These are phyloP conservation scores for Anethum foeniculum DNA, from an alignment of 140 eudicot genomes.

Conservation along the genomic window DNA sequence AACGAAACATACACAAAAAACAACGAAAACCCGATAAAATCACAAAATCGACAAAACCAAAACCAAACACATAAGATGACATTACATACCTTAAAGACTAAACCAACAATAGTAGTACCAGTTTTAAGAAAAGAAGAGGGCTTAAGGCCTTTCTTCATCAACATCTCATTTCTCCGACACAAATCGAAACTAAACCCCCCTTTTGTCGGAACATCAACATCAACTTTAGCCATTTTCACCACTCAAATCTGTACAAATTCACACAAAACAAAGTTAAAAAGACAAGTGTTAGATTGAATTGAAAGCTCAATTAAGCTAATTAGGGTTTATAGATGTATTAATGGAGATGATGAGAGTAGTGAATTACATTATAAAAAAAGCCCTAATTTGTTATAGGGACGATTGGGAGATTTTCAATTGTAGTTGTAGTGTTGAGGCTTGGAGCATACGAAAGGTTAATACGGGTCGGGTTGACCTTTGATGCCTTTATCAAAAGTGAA, in stretches of 20 bases:
- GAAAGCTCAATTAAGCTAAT: neutral
- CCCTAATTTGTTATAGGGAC: neutral
- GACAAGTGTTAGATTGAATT: neutral
- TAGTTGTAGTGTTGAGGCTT: neutral
- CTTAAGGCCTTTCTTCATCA: slow-evolving; percentile 49
- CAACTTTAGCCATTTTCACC: slow-evolving; percentile 27
- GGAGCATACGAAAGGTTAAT: neutral
- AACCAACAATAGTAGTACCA: slow-evolving; percentile 73
- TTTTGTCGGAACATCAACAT: slow-evolving; percentile 42
- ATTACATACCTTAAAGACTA: slow-evolving; percentile 43
- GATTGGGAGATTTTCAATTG: neutral
- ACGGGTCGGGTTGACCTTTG: slow-evolving; percentile 2
- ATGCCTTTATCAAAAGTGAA: too few relatives aligned
- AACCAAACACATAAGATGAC: neutral
- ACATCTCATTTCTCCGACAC: slow-evolving; percentile 68
- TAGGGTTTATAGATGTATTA: neutral
- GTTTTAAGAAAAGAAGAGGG: slow-evolving; percentile 52
- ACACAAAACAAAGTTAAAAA: neutral
- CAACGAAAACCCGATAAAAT: neutral
- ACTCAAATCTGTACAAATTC: neutral
- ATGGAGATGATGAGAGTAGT: neutral
- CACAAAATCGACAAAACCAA: slow-evolving; percentile 1
- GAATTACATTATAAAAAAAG: neutral
- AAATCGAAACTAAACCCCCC: slow-evolving; percentile 66
- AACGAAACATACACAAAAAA: neutral